Conservation (phyloP, 768 basidiomycete species). For the Lactifluus piperatus region DNA sequence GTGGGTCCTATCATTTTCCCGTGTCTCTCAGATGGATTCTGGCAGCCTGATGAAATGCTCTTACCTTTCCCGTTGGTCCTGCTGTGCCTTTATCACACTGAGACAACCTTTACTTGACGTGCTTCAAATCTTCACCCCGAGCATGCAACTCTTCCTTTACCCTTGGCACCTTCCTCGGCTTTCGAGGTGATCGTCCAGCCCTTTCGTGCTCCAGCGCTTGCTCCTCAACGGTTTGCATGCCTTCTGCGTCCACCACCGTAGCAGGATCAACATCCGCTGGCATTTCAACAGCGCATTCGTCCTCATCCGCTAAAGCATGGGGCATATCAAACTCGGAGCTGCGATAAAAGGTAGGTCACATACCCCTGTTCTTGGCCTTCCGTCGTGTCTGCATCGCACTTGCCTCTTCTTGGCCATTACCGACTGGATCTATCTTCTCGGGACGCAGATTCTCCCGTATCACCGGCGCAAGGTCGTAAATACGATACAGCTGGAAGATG, state of each 20-base stretch:
- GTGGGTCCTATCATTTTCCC: not conserved
- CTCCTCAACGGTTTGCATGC: not conserved
- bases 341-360: not conserved
- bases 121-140: not conserved
- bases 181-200: not conserved
- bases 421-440: conserved; percentile 16
- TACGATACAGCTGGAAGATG: conserved; percentile 74
- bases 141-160: not conserved
- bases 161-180: not conserved
- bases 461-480: conserved; percentile 64
- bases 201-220: not conserved
- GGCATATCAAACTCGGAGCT: not conserved
- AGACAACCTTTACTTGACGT: too few relatives aligned
- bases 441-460: conserved; percentile 37
- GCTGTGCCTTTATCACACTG: too few relatives aligned
- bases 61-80: not conserved
- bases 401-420: not conserved
- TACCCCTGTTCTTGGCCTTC: not conserved
- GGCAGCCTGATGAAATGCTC: not conserved
- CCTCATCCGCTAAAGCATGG: not conserved
- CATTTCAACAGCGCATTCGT: not conserved
- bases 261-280: not conserved
- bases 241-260: not conserved
- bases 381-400: not conserved
- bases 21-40: not conserved